A percentile compares a stretch with the other conserved stretches of the same genome.
These are phyloP conservation scores for Podospora pseudopauciseta DNA, from an alignment of 495 filamentous ascomycete genomes.

Conservation along the genomic window DNA sequence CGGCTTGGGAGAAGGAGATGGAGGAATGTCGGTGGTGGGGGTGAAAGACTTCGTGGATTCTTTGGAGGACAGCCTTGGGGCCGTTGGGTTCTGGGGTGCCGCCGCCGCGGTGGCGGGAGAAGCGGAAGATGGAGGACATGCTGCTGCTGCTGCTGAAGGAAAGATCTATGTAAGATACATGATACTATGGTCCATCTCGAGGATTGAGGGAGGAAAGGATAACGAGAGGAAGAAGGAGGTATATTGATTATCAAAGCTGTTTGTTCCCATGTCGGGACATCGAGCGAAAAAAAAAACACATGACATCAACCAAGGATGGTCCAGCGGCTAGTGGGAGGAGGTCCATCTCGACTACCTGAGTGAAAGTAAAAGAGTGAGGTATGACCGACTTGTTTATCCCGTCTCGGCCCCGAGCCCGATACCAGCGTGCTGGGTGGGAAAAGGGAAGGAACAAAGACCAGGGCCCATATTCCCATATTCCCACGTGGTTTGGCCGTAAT, in stretches of 20 bases:
- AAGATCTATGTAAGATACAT: no score
- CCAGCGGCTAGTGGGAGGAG: background rate
- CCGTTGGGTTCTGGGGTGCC: background rate
- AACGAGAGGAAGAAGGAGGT: background rate
- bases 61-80: background rate
- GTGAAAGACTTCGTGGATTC: background rate
- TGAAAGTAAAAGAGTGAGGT: background rate
- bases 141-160: no score
- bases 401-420: background rate
- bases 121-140: background rate
- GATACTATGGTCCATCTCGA: no score
- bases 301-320: background rate
- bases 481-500: background rate
- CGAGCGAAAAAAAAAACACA: background rate
- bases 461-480: background rate
- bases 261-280: background rate
- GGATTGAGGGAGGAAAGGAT: background rate
- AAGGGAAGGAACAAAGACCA: background rate
- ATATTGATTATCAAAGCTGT: background rate
- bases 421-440: background rate
- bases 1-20: background rate
- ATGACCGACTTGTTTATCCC: background rate
- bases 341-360: background rate
- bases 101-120: background rate
- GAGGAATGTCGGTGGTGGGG: background rate